Evolutionary conservation across 2,329 filamentous ascomycete genomes (phyloP), one percentile per base, ranked within the genome.

Genomic region (Geosmithia flava): DNA sequence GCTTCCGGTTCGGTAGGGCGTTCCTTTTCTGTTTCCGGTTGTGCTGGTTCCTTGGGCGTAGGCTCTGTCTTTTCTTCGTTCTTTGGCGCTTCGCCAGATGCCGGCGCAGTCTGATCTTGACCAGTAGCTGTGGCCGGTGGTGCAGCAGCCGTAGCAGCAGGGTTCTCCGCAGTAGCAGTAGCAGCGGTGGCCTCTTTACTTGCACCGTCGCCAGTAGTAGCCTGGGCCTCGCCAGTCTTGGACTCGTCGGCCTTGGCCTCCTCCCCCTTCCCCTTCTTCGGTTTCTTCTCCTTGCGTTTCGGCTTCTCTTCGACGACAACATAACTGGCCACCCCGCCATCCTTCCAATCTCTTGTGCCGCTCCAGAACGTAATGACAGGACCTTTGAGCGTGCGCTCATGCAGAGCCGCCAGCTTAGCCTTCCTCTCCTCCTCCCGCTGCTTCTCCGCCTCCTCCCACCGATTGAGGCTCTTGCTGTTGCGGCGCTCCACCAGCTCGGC

Each of bases 331-430:
- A 39, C 20, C 13, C 43, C 49, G n/a, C 84, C 85, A 57, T 87
- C 83, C 48, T 83, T 75, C 76, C 87, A 91, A 56, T 87, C 80
- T 33, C 86, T 86, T 53, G 87, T 78, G n/a, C 91, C 93, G 63
- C 90, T 97, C 84, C 90, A 96, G 63, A 86, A 91, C 2, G 87
- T 87, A 42, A 96, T 82, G 11, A 96, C 87, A 0, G 93, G 88
- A 0, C 93, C 93, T 48, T 91, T 83, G 8, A 97, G 75, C 46
- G 85, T 87, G 45, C 90, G 80, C 61, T 89, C 87, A 58, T 95
- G 86, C 55, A 97, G 71, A 15, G 91, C 93, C 40, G 91, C 89
- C 45, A 97, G 72, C 66, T 85, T 91, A 41, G 82, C 85, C 53
- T 81, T 78, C 52, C 91, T 78, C 59, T 95, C 86, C 57, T 91